Conservation (phyloP, 768 basidiomycete species). For the Suillus bovinus region DNA sequence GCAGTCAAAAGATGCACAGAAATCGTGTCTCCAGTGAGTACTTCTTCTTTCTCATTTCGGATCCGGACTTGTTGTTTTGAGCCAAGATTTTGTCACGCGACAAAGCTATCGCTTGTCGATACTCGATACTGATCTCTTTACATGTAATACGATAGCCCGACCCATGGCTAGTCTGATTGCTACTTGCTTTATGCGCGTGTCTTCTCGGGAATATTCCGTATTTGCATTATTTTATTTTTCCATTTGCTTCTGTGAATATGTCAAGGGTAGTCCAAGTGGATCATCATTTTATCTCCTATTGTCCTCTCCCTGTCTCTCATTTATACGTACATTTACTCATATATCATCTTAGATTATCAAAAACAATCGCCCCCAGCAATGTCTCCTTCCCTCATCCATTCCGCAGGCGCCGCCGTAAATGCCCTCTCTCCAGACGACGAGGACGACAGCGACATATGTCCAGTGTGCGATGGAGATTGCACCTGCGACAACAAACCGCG, state of each 20-base stretch:
- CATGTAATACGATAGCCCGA: slow-evolving; percentile 37
- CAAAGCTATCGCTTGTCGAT: slow-evolving; percentile 30
- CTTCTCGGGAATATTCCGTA: slow-evolving; percentile 19
- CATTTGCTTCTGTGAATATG: slow-evolving; percentile 23
- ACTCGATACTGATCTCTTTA: slow-evolving; percentile 35
- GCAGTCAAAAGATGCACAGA: slow-evolving; percentile 35
- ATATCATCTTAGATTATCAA: slow-evolving; percentile 35
- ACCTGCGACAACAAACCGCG: slow-evolving; percentile 61
- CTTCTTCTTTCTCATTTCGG: slow-evolving; percentile 31
- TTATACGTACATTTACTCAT: slow-evolving; percentile 21
- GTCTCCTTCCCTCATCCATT: slow-evolving; percentile 71
- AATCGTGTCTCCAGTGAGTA: slow-evolving; percentile 37
- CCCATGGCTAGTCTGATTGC: slow-evolving; percentile 14
- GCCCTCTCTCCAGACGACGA: slow-evolving; percentile 50
- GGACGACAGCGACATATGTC: slow-evolving; percentile 86
- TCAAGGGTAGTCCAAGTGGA: slow-evolving; percentile 15
- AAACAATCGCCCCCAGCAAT: slow-evolving; percentile 60
- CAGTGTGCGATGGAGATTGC: slow-evolving; percentile 89
- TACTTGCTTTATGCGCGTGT: slow-evolving; percentile 15
- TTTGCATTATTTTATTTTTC: slow-evolving; percentile 18
- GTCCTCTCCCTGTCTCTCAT: slow-evolving; percentile 20
- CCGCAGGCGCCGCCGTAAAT: slow-evolving; percentile 50
- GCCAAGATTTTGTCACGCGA: slow-evolving; percentile 34
- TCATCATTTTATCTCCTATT: slow-evolving; percentile 27
- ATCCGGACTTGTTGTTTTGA: slow-evolving; percentile 15